Evolutionary conservation across 352 stramenopile species (phyloP).

Genomic region (Phytophthora chlamydospora): DNA sequence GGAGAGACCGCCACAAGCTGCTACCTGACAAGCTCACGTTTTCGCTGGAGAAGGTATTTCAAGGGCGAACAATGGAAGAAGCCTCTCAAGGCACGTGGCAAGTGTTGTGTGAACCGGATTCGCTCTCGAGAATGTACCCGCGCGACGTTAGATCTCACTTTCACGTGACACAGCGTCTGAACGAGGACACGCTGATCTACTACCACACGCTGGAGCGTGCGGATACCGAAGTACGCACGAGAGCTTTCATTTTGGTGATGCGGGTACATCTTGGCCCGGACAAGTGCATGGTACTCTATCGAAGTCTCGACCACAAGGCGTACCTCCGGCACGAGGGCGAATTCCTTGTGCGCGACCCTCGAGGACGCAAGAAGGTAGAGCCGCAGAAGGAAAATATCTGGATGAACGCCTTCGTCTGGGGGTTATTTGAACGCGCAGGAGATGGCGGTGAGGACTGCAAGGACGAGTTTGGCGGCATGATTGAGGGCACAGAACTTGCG

Average conservation of each 20-base stretch:
- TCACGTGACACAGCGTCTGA: conserved; percentile 62
- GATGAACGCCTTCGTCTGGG: conserved; percentile 70
- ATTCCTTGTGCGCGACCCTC: conserved; percentile 37
- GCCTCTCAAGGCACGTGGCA: conserved; percentile 44
- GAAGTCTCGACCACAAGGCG: conserved; percentile 45
- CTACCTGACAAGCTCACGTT: conserved; percentile 52
- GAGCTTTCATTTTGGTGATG: conserved; percentile 54
- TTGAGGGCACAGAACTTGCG: conserved; percentile 53
- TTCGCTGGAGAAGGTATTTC: conserved; percentile 60
- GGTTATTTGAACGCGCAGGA: conserved; percentile 39
- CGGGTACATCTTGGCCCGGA: conserved; percentile 40
- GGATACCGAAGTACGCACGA: conserved; percentile 40
- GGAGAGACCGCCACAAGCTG: conserved; percentile 54
- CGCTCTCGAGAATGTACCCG: conserved; percentile 46
- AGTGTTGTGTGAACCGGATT: conserved; percentile 45
- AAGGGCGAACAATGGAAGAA: conserved; percentile 29
- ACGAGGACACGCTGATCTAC: conserved; percentile 58
- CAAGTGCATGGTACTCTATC: conserved; percentile 46
- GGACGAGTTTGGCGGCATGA: conserved; percentile 59
- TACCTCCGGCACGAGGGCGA: conserved; percentile 53
- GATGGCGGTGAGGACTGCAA: conserved; percentile 42
- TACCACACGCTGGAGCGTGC: conserved; percentile 65
- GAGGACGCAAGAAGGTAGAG: conserved; percentile 47
- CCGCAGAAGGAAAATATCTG: conserved; percentile 55
- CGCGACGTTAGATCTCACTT: conserved; percentile 51